phyloP scores from a whole-genome alignment of 176 grass and related monocot species.

The Chrysopogon serrulatus region DNA sequence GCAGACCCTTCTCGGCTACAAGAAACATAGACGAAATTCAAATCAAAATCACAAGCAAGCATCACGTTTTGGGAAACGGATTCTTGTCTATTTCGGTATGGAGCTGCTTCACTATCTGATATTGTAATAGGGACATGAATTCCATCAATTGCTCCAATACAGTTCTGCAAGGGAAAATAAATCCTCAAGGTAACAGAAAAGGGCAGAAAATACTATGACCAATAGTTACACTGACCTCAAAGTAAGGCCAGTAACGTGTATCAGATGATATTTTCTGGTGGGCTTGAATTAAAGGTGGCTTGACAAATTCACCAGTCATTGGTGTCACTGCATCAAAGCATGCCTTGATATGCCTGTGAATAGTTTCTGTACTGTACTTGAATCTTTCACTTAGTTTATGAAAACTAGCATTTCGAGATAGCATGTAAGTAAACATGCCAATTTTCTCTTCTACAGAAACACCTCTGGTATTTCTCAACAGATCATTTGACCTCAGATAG shows the following conservation, averaged over 20 bases:
- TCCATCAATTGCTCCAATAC: slow-evolving; percentile 37
- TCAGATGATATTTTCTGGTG: slow-evolving; percentile 41
- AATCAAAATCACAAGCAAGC: slow-evolving; percentile 49
- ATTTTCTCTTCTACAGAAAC: slow-evolving; percentile 53
- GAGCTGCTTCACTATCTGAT: slow-evolving; percentile 33
- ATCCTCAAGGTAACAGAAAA: neutral
- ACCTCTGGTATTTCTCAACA: slow-evolving; percentile 39
- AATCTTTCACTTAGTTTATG: slow-evolving; percentile 37
- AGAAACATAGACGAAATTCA: slow-evolving; percentile 39
- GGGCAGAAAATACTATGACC: neutral
- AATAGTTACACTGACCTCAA: slow-evolving; percentile 29
- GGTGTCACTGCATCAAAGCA: slow-evolving; percentile 35
- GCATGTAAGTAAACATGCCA: slow-evolving; percentile 57
- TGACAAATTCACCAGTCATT: slow-evolving; percentile 32
- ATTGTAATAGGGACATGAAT: slow-evolving; percentile 37
- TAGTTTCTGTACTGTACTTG: slow-evolving; percentile 41
- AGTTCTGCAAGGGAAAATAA: slow-evolving; percentile 25
- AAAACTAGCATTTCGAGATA: slow-evolving; percentile 50
- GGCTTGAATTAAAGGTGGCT: slow-evolving; percentile 10
- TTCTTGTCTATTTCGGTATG: slow-evolving; percentile 40
- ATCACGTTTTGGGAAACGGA: slow-evolving; percentile 42
- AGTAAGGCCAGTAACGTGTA: slow-evolving; percentile 29
- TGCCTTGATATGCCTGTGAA: slow-evolving; percentile 53
- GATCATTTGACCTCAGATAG: slow-evolving; percentile 30
- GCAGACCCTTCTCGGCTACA: slow-evolving; percentile 13